A percentile compares a stretch with the other conserved stretches of the same genome.
These are phyloP conservation scores for Vitis rotundifolia DNA, from an alignment of 164 flowering plant species.

Conservation along the genomic window DNA sequence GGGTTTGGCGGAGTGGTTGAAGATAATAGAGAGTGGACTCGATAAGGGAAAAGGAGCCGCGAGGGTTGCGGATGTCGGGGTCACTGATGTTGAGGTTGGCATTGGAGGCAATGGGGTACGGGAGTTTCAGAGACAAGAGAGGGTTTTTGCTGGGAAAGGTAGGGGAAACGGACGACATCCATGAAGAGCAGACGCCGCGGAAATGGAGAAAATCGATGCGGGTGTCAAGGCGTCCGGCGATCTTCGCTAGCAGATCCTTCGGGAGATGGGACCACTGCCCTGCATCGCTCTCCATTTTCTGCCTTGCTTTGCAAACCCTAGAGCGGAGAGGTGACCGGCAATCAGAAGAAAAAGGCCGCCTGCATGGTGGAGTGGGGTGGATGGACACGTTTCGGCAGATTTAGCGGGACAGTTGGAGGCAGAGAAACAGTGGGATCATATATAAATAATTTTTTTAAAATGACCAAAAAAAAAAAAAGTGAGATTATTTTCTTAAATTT, in stretches of 20 bases:
- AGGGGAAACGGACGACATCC: slow-evolving; percentile 9
- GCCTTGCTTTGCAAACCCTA: no score
- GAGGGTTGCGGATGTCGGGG: not conserved
- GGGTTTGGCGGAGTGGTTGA: not conserved
- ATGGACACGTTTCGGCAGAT: no score
- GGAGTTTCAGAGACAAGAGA: not conserved
- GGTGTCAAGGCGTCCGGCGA: slow-evolving; percentile 3
- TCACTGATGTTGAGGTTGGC: not conserved
- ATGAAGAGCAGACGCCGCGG: slow-evolving; percentile 17
- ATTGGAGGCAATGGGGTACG: not conserved
- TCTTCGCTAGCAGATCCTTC: not conserved
- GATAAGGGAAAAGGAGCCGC: not conserved
- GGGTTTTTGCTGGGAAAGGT: not conserved
- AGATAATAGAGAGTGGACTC: not conserved
- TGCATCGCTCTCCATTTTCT: not conserved
- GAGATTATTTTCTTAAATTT: no score
- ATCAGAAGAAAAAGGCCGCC: no score
- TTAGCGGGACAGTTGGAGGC: no score
- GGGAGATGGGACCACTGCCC: slow-evolving; percentile 1
- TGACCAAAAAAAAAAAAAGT: no score
- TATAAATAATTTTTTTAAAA: no score
- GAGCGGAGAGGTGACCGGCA: no score
- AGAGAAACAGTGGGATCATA: no score
- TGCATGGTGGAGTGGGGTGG: no score
- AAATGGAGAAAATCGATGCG: slow-evolving; percentile 2